Percentiles rank a stretch among this genome's conserved stretches.
Evolutionary conservation across 2,329 filamentous ascomycete genomes (phyloP).

Genomic region (Ilyonectria mors-panacis): DNA sequence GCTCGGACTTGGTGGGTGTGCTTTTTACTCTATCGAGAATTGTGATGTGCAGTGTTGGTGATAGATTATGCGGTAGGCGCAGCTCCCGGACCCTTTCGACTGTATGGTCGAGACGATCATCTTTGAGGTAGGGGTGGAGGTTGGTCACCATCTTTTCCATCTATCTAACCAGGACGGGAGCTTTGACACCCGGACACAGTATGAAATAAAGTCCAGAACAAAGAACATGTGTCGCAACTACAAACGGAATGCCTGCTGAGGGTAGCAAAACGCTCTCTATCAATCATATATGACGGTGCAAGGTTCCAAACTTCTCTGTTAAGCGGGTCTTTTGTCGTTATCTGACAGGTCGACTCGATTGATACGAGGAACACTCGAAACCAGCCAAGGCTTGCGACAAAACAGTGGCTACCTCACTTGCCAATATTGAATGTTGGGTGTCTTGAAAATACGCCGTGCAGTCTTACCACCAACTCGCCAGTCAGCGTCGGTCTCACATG

Average conservation of each 20-base stretch:
- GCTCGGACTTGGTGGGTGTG: conserved; percentile 28
- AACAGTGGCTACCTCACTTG: conserved; percentile 22
- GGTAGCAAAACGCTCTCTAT: conserved; percentile 10
- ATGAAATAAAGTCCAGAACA: conserved; percentile 20
- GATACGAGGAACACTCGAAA: conserved; percentile 34
- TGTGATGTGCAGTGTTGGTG: conserved; percentile 41
- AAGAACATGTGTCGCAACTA: conserved; percentile 14
- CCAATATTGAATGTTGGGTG: conserved; percentile 23
- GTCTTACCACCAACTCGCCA: conserved; percentile 27
- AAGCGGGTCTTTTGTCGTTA: conserved; percentile 26
- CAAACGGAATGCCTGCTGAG: conserved; percentile 6
- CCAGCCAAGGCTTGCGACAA: conserved; percentile 20
- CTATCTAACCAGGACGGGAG: conserved; percentile 21
- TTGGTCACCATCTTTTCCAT: conserved; percentile 35
- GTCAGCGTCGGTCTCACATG: conserved; percentile 31
- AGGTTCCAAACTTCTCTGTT: conserved; percentile 17
- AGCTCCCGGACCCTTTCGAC: conserved; percentile 32
- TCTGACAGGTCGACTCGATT: conserved; percentile 37
- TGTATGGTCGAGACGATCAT: conserved; percentile 34
- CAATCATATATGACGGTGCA: conserved; percentile 13
- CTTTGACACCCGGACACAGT: conserved; percentile 19
- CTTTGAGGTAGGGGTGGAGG: conserved; percentile 24
- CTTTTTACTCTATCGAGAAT: conserved; percentile 31
- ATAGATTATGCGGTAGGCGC: conserved; percentile 39
- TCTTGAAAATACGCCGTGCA: conserved; percentile 26